These are phyloP conservation scores for Decorospora gaudefroyi DNA, from an alignment of 2,329 filamentous ascomycete genomes.

Conservation along the genomic window DNA sequence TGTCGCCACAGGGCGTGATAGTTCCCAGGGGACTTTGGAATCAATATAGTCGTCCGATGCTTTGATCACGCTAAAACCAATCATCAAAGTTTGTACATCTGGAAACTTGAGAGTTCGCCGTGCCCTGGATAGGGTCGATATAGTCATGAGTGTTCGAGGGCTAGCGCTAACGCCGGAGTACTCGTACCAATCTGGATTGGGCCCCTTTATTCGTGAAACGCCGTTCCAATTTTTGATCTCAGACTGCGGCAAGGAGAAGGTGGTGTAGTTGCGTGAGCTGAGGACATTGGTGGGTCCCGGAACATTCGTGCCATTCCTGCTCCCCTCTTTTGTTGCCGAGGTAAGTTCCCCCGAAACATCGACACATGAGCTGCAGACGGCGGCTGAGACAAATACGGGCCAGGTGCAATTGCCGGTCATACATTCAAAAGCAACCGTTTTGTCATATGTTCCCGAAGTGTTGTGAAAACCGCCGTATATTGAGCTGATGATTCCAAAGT, in stretches of 20 bases:
- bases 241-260: neutral
- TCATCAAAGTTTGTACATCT: conserved; percentile 1
- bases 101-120: neutral
- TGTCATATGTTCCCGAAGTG: neutral
- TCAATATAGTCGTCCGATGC: conserved; percentile 9
- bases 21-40: conserved; percentile 4
- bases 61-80: conserved; percentile 2
- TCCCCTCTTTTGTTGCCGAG: neutral
- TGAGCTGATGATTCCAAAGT: conserved; percentile 17
- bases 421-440: conserved; percentile 5
- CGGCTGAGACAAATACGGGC: conserved; percentile 9
- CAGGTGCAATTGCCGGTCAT: conserved; percentile 18
- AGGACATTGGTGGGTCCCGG: neutral
- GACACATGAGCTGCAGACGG: conserved; percentile 14
- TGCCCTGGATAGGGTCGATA: neutral
- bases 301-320: neutral
- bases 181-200: neutral
- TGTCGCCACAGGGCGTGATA: conserved; percentile 7
- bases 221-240: conserved; percentile 1
- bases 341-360: conserved; percentile 10
- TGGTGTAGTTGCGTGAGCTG: neutral
- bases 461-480: conserved; percentile 15
- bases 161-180: neutral
- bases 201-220: neutral
- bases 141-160: neutral